These are phyloP conservation scores for Acanthamoeba triangularis DNA, from an alignment of 208 protist species.

Conservation along the genomic window DNA sequence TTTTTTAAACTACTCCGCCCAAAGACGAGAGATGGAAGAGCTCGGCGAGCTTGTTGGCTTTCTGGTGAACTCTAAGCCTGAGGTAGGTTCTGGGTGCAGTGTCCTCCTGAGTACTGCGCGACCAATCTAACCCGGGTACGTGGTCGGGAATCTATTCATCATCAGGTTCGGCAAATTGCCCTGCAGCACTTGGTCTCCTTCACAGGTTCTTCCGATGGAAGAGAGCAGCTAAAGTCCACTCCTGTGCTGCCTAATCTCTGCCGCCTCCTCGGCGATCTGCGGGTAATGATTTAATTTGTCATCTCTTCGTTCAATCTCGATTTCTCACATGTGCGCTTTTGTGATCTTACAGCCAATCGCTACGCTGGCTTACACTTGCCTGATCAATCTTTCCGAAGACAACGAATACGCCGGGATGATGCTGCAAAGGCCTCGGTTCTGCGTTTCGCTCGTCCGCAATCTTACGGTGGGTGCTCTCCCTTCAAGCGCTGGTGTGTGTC, in stretches of 20 bases:
- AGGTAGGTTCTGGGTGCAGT: not conserved
- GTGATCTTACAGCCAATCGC: slow-evolving; percentile 18
- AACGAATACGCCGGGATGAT: slow-evolving; percentile 10
- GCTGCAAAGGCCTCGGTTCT: slow-evolving; percentile 26
- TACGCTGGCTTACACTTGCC: slow-evolving; percentile 68
- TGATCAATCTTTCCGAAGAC: slow-evolving; percentile 78
- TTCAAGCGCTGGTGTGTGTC: not conserved
- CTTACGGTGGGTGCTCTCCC: not conserved
- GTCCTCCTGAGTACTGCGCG: not conserved
- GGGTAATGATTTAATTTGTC: not conserved
- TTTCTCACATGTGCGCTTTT: not conserved
- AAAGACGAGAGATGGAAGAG: slow-evolving; percentile 68
- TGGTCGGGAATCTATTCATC: not conserved
- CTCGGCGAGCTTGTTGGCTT: slow-evolving; percentile 63
- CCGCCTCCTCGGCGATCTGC: slow-evolving; percentile 49
- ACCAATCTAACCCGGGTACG: too few relatives aligned
- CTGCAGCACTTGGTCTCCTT: slow-evolving; percentile 56
- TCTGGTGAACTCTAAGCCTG: slow-evolving; percentile 65
- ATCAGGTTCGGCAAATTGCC: slow-evolving; percentile 71
- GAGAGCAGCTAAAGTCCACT: slow-evolving; percentile 8
- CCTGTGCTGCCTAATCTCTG: slow-evolving; percentile 50
- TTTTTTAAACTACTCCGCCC: not conserved
- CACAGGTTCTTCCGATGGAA: slow-evolving; percentile 49
- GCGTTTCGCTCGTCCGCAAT: slow-evolving; percentile 44
- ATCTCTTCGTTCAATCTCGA: not conserved